These are phyloP conservation scores for Nicotiana undulata DNA, from an alignment of 257 asterid species.

Conservation along the genomic window DNA sequence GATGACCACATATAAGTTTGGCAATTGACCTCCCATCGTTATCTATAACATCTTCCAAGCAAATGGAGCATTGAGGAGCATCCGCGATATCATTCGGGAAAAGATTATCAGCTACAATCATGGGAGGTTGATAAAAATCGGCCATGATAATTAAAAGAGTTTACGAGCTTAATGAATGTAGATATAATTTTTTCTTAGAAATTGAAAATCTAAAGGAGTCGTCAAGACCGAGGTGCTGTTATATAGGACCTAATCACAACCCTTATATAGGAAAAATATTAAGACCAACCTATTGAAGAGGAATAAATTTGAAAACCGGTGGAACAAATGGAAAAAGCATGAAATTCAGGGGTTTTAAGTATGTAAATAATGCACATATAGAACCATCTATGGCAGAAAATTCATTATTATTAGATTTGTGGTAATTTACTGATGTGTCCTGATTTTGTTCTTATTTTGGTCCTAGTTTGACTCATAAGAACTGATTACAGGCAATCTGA, in stretches of 20 bases:
- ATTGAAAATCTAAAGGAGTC: not conserved
- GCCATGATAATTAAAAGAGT: not conserved
- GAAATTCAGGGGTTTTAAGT: not conserved
- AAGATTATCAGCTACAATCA: not conserved
- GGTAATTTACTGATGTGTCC: not conserved
- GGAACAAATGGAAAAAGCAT: not conserved
- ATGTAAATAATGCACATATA: not conserved
- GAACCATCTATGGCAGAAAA: not conserved
- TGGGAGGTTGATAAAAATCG: not conserved
- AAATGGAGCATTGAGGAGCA: not conserved
- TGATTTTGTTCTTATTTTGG: not conserved
- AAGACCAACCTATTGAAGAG: not conserved
- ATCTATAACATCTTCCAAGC: not conserved
- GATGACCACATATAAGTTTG: constrained; percentile 2
- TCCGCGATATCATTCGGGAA: no score
- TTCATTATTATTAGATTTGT: not conserved
- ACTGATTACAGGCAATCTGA: no score
- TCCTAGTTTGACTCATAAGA: not conserved
- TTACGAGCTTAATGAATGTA: not conserved
- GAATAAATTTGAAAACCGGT: not conserved
- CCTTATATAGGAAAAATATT: not conserved
- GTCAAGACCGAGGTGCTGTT: not conserved
- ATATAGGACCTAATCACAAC: not conserved
- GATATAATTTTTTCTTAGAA: not conserved
- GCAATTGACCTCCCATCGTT: not conserved